Percentiles rank a stretch among this genome's conserved stretches.
Conservation (phyloP, 768 basidiomycete genomes). For the Cytidiella melzeri region DNA sequence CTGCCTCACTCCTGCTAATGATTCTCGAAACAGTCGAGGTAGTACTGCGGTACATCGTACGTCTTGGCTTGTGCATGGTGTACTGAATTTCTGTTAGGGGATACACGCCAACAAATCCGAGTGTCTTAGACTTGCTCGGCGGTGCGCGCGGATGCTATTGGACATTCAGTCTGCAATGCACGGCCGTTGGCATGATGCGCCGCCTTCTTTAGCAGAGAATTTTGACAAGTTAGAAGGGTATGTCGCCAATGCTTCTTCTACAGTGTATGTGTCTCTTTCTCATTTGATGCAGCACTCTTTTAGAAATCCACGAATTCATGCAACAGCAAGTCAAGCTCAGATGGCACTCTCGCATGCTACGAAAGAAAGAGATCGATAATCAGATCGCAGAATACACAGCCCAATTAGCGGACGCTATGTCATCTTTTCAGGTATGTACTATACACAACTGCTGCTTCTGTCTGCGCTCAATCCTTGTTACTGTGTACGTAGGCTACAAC, state of each 20-base stretch:
- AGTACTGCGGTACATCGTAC: slow-evolving; percentile 1
- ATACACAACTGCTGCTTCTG: too few species aligned
- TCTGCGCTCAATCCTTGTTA: too few species aligned
- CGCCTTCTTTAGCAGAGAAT: slow-evolving; percentile 33
- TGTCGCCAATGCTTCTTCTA: slow-evolving; percentile 3
- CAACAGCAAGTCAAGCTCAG: slow-evolving; percentile 30
- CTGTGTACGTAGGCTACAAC: neutral
- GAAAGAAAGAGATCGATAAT: slow-evolving; percentile 34
- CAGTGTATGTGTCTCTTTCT: neutral
- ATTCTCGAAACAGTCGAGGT: slow-evolving; percentile 43
- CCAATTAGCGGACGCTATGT: slow-evolving; percentile 37
- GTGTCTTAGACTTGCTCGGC: slow-evolving; percentile 33
- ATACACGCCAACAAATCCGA: slow-evolving; percentile 32
- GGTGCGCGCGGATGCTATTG: slow-evolving; percentile 37
- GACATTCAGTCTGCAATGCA: slow-evolving; percentile 40
- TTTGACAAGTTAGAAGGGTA: slow-evolving; percentile 36
- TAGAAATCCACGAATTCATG: slow-evolving; percentile 35
- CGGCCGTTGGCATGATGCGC: slow-evolving; percentile 37
- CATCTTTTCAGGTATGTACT: slow-evolving; percentile 39
- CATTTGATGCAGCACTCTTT: slow-evolving; percentile 28
- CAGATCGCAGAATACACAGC: slow-evolving; percentile 29
- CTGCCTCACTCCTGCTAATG: slow-evolving; percentile 34
- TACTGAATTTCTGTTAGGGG: slow-evolving; percentile 14
- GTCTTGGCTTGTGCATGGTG: neutral
- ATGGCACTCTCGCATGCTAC: slow-evolving; percentile 36